Base-by-base conservation (phyloP, 805 yeast genomes). In the Lipomyces yamanashiensis region DNA sequence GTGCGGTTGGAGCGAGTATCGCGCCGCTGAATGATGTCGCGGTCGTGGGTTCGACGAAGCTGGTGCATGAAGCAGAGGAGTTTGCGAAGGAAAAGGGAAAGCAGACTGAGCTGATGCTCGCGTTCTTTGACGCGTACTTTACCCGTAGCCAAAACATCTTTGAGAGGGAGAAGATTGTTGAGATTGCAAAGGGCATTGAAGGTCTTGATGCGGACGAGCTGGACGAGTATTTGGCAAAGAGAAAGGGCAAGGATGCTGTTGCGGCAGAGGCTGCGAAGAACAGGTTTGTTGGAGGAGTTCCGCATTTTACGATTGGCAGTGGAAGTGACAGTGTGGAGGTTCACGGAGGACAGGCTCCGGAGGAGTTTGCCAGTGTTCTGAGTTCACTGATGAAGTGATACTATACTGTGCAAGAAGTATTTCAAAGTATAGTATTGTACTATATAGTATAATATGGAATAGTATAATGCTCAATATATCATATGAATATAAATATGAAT, bases 271-370 rank as follows among this genome's bases (percentile, higher is more conserved):
- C 37, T 12, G 43, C 43, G 36, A 45, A 41, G 51, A 64, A 60
- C 50, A 19, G 62, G n/a, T 37, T 10, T 34, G 45, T 64, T n/a
- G 64, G 67, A 8, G 67, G 67, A n/a, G 67, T 64, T 8, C 67
- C 67, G 23, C 64, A 64, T 36, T 60, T 52, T 34, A 57, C 62
- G 19, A 53, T 64, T 53, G 64, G 56, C 10, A 10, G 12, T 21
- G 55, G 55, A 37, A 15, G 45, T 19, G 19, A 19, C n/a, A 45
- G 47, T 43, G 12, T 48, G 21, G 62, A 54, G 44, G 34, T 64
- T 5, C 64, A 61, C 37, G 67, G 67, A 9, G 60, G 64, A 9
- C 67, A 64, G 54, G 67, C 54, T 10, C 59, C 64, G 1, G 61
- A 45, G 19, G 59, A 45, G 39, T 64, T 64, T 50, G 60, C 39